Base-by-base conservation (phyloP, 2,329 filamentous ascomycete species). In the Botrytis elliptica region DNA sequence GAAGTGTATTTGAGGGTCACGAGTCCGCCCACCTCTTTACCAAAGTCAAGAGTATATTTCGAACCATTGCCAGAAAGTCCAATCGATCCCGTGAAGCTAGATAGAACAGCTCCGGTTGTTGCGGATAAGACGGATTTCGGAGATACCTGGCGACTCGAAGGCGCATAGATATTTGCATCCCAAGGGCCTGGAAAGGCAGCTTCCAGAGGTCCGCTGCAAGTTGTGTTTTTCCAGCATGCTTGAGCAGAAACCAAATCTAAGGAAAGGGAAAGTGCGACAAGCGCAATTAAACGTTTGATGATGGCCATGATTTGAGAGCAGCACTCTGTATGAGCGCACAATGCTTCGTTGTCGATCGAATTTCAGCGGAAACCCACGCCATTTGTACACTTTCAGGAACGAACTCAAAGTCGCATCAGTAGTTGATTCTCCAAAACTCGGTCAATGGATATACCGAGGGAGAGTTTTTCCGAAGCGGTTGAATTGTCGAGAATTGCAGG, bases 121-220 rank as follows among this genome's bases (percentile, higher is more conserved):
- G 77, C 1, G 82, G 78, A n/a, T 81, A 84, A 10, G 87, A 83
- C 46, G 85, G 82, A 29, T 80, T 83, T 62, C 1, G 88, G 88
- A 10, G 80, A 78, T 5, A 89, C 83, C 14, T 80, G 86, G 46
- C 89, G 83, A 3, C 87, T 86, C 4, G 82, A 75, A 3, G 88
- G 88, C 1, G 88, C 85, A 76, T 85, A 89, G 68, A 88, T 90
- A 75, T 88, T 86, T 0, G 83, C 79, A 52, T 90, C 85, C 88
- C 89, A 91, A n/a, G 82, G 80, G 0, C 89, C 89, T 3, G 85
- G 83, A 74, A 90, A 91, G 0, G 88, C 84, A 5, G 85, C 79
- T 16, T 85, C 80, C 14, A 79, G 78, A 5, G 87, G 85, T 5
- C 85, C 85, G 44, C 82, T 86, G 77, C 89, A 91, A 33, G 83